Evolutionary conservation across 2,329 filamentous ascomycete genomes (phyloP), one percentile per base, ranked within the genome.

Genomic region (Aureobasidium sp.): DNA sequence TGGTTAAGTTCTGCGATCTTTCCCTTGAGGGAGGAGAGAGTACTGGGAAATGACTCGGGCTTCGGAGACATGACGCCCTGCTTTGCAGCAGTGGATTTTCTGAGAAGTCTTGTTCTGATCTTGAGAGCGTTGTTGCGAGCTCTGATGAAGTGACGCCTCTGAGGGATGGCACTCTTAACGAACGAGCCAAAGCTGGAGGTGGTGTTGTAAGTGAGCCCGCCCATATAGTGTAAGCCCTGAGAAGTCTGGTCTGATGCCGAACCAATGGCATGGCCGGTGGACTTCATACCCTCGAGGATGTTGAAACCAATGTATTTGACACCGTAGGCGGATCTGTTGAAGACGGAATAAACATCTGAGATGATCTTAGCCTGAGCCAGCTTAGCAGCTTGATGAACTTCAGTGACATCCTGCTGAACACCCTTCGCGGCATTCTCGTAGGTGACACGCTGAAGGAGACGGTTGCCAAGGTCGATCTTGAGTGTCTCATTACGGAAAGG

Each of bases 391-490:
- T 30, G 4, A 22, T 49, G 53, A n/a, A 42, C 53, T 22, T 39
- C 53, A 27, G 35, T 37, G 10, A 55, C 45, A 11, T 55, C 53
- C 10, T 55, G 39, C 17, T 55, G 44, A 22, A 55, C 39, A n/a
- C 32, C 38, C 22, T 40, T 51, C 2, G 39, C 53, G n/a, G 45
- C 53, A n/a, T 42, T 44, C 53, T 50, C 45, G 25, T 55, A 55
- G 35, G 53, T 55, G 29, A 37, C 45, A 44, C 45, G 44, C 38
- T 55, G 53, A 14, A 51, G 45, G 16, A 55, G 45, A 17, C 53
- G 53, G 22, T 51, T 55, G 29, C 53, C 53, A n/a, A 55, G 47
- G n/a, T 42, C 35, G 25, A 55, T 32, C 37, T 44, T 51, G 32
- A 55, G 8, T 6, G 45, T 55, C 44, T 55, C 38, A 11, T 55